Evolutionary conservation across 306 rosid genomes (phyloP).

Genomic region (Herpetospermum pedunculosum): DNA sequence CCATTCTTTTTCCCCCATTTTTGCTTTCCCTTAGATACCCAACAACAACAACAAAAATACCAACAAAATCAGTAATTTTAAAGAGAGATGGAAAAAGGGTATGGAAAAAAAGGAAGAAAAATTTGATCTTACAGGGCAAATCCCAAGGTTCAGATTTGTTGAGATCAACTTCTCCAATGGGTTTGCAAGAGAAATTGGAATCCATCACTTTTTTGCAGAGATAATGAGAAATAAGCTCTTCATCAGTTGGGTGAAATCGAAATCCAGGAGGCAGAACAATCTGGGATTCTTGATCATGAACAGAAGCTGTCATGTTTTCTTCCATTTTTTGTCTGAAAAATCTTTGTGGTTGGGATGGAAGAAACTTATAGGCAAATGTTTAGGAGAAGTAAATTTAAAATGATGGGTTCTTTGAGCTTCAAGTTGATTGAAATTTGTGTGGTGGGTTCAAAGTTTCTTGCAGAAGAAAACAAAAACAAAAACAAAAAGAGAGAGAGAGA

Average conservation of each 20-base stretch:
- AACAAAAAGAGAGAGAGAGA: neutral
- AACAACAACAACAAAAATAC: neutral
- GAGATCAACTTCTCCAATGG: slow-evolving; percentile 86
- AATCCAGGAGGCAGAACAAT: slow-evolving; percentile 78
- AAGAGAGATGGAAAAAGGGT: neutral
- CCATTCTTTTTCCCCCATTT: slow-evolving; percentile 95
- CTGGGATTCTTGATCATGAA: slow-evolving; percentile 36
- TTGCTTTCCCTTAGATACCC: slow-evolving; percentile 52
- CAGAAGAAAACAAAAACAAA: neutral
- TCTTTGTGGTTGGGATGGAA: neutral
- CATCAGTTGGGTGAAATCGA: slow-evolving; percentile 89
- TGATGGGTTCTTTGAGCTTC: neutral
- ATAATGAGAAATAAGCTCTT: slow-evolving; percentile 79
- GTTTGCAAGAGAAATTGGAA: slow-evolving; percentile 44
- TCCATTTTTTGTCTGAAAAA: slow-evolving; percentile 28
- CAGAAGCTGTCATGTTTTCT: slow-evolving; percentile 12
- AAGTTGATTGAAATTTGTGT: neutral
- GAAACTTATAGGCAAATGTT: neutral
- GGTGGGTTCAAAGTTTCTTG: slow-evolving; percentile 1
- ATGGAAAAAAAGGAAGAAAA: neutral
- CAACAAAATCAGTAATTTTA: neutral
- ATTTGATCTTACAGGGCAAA: slow-evolving; percentile 49
- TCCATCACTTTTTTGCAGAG: slow-evolving; percentile 54
- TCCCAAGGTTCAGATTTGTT: slow-evolving; percentile 97
- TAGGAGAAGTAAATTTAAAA: neutral